Base-by-base conservation (phyloP, 306 rosid species). In the Quercus mongolica region DNA sequence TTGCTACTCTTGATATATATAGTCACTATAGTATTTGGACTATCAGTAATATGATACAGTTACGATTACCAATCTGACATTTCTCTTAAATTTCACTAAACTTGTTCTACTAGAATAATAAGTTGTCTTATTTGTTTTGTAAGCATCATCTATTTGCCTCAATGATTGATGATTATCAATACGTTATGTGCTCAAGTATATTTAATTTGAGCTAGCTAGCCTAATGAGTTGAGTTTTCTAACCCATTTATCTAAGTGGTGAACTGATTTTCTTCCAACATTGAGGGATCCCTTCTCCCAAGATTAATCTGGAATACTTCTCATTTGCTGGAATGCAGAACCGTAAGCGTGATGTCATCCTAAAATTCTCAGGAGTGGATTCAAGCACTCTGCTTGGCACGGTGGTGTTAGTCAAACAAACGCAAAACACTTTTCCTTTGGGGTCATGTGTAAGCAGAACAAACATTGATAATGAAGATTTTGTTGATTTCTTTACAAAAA, bases 381-480 rank as follows among this genome's bases (percentile, higher is more conserved):
- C 88, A 1, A 55, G 81, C 41, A 61, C 82, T 74, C 26, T 64
- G 17, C 23, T 25, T 19, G 90, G 90, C 74, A 78, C 88, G 35
- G 69, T 86, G 30, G 89, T 90, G 81, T 88, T 88, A 85, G 92
- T 93, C 55, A 87, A 52, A 74, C 98, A 96, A 81, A 57, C 56
- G 54, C 80, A 88, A 58, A 96, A 91, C 46, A 85, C 84, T 71
- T 95, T 95, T 56, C 98, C 99, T 15, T 58, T 96, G n/a, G 99
- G 98, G 79, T 65, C 99, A 20, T 95, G 98, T 74, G 75, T 93
- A 31, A 91, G 64, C 74, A 87, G 99, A 83, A 84, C 92, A 74
- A 89, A 96, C 83, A 90, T 93, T 23, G 97, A 96, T 88, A 91
- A 93, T 7, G 97, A 96, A 85, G 99, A 96, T 83, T 93, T 91